Conservation (phyloP, 257 asterid genomes). For the Penstemon newberryi region DNA sequence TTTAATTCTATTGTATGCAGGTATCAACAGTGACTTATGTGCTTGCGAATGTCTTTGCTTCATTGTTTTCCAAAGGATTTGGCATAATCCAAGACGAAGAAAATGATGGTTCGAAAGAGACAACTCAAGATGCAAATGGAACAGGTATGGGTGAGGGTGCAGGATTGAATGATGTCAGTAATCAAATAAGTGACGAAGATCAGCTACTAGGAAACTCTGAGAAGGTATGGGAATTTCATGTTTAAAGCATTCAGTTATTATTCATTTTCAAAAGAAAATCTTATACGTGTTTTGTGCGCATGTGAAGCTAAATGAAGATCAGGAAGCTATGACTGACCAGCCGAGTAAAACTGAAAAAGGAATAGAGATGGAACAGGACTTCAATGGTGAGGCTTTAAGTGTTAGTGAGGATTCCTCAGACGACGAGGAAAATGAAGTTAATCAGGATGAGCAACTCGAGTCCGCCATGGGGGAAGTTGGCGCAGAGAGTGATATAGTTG, state of each 20-base stretch:
- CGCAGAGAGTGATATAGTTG: conserved; percentile 57
- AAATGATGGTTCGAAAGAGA: conserved; percentile 42
- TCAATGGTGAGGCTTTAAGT: conserved; percentile 58
- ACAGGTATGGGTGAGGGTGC: conserved; percentile 96
- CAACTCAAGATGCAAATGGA: conserved; percentile 70
- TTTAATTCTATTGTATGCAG: conserved; percentile 38
- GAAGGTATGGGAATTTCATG: conserved; percentile 44
- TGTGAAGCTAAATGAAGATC: conserved; percentile 63
- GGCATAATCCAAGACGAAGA: conserved; percentile 68
- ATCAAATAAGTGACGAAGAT: conserved; percentile 87
- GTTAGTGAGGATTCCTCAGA: conserved; percentile 72
- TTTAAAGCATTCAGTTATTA: conserved; percentile 3
- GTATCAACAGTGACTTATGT: conserved; percentile 63
- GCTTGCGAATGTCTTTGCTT: conserved; percentile 67
- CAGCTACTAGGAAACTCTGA: conserved; percentile 79
- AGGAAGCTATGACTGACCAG: conserved; percentile 45
- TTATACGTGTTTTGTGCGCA: conserved; percentile 14
- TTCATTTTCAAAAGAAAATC: conserved; percentile 16
- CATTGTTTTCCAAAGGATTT: conserved; percentile 73
- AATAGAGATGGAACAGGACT: conserved; percentile 93
- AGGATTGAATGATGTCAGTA: conserved; percentile 82
- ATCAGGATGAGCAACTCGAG: conserved; percentile 68
- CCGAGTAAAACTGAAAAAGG: conserved; percentile 75
- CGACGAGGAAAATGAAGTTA: conserved; percentile 55
- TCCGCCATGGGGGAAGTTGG: conserved; percentile 86